phyloP scores from a whole-genome alignment of 169 alveolate genomes.

The Plasmodium blacklocki region DNA sequence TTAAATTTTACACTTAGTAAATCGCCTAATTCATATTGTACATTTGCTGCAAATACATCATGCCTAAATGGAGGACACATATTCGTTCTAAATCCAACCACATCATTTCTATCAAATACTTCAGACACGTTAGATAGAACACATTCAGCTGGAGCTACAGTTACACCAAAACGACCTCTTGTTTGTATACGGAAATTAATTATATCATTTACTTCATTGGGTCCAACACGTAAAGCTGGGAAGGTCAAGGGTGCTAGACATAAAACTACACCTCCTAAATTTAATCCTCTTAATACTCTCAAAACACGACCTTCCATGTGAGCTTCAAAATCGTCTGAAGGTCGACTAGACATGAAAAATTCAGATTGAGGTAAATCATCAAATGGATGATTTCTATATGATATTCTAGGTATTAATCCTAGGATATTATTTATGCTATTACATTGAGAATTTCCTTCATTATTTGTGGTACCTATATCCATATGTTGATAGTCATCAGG shows the following conservation, averaged over 20 bases:
- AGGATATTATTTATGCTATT: constrained; percentile 53
- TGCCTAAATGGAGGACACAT: constrained; percentile 83
- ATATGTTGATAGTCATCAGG: constrained; percentile 33
- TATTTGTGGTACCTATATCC: constrained; percentile 54
- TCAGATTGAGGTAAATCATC: constrained; percentile 84
- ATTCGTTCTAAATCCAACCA: constrained; percentile 90
- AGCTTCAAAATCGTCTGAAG: constrained; percentile 86
- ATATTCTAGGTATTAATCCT: constrained; percentile 57
- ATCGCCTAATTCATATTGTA: constrained; percentile 87
- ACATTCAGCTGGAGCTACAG: constrained; percentile 94
- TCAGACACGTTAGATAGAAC: constrained; percentile 88
- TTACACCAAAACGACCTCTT: constrained; percentile 93
- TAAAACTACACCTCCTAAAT: constrained; percentile 92
- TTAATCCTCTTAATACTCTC: constrained; percentile 84
- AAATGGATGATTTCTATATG: constrained; percentile 80
- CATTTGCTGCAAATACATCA: constrained; percentile 89
- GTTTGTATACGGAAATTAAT: constrained; percentile 86
- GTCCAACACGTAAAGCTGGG: constrained; percentile 82
- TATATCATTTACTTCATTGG: constrained; percentile 82
- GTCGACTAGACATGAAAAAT: constrained; percentile 84
- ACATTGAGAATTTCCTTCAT: constrained; percentile 69
- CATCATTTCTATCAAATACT: constrained; percentile 92
- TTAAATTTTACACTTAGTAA: constrained; percentile 86
- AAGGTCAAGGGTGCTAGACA: constrained; percentile 91
- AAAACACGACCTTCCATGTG: constrained; percentile 83